A percentile compares a stretch with the other conserved stretches of the same genome.
Conservation (phyloP, 352 stramenopile genomes). For the Phytophthora hibernalis region DNA sequence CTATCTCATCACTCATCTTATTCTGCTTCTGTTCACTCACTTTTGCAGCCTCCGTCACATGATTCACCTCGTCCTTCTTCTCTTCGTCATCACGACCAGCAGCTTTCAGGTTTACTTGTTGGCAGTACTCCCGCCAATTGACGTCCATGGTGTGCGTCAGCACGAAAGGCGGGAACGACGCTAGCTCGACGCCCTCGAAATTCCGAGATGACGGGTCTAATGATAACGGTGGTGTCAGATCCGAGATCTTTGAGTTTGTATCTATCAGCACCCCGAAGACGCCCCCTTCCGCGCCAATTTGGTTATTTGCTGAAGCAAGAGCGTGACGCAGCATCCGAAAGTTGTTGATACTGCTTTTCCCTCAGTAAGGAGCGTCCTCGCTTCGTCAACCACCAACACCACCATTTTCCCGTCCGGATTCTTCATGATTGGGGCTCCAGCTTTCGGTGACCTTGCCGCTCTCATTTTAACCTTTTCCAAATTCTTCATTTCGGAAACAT, state of each 20-base stretch:
- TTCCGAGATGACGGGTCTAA: conserved; percentile 4
- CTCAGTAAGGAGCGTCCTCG: not conserved
- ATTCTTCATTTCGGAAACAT: no score
- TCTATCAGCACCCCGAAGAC: conserved; percentile 24
- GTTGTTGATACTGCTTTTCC: not conserved
- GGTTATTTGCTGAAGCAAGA: not conserved
- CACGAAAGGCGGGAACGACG: conserved; percentile 19
- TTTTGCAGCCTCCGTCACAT: not conserved
- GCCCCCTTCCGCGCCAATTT: not conserved
- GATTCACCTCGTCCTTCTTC: not conserved
- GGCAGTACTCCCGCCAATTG: conserved; percentile 3
- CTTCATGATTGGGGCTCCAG: not conserved
- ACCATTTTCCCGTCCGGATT: conserved; percentile 6
- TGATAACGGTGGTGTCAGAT: not conserved
- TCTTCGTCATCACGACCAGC: conserved; percentile 3
- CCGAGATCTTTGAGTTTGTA: conserved; percentile 19
- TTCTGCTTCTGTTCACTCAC: not conserved
- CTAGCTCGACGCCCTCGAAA: not conserved
- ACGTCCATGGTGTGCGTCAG: conserved; percentile 22
- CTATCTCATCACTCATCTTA: not conserved
- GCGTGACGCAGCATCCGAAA: conserved; percentile 1
- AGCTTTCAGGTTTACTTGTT: not conserved
- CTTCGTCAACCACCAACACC: conserved; percentile 20
- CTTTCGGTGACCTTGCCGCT: no score
- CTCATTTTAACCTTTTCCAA: no score